These are phyloP conservation scores for Auricularia heimuer DNA, from an alignment of 768 basidiomycete genomes.

Conservation along the genomic window DNA sequence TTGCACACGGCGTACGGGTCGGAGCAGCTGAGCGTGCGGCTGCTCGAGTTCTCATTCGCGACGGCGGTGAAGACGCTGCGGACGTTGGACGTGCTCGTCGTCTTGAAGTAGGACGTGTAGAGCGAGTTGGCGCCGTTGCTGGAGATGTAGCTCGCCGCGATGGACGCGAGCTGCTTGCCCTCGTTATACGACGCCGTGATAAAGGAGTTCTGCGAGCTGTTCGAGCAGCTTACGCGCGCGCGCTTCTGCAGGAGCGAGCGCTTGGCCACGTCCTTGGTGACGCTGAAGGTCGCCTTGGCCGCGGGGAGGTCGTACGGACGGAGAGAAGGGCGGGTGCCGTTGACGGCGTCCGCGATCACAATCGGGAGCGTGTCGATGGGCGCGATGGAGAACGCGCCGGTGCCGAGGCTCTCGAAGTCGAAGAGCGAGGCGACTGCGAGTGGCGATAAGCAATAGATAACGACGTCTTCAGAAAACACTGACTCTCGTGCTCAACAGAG, in stretches of 20 bases:
- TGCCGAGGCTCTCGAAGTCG: slow-evolving; percentile 32
- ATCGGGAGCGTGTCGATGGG: slow-evolving; percentile 31
- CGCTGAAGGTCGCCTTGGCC: slow-evolving; percentile 23
- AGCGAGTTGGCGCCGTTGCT: slow-evolving; percentile 30
- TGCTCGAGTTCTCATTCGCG: slow-evolving; percentile 29
- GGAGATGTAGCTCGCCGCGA: slow-evolving; percentile 26
- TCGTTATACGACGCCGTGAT: slow-evolving; percentile 35
- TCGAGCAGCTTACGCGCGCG: slow-evolving; percentile 30
- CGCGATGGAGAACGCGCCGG: slow-evolving; percentile 31
- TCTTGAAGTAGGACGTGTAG: slow-evolving; percentile 31
- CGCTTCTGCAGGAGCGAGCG: slow-evolving; percentile 29
- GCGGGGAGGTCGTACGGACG: slow-evolving; percentile 20
- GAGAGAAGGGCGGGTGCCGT: background rate
- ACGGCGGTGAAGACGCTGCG: slow-evolving; percentile 29
- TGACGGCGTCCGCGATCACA: slow-evolving; percentile 13
- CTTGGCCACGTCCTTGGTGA: slow-evolving; percentile 26
- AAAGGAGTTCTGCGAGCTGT: slow-evolving; percentile 25
- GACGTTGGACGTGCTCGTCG: slow-evolving; percentile 26
- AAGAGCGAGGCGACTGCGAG: slow-evolving; percentile 30
- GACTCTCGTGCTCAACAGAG: slow-evolving; percentile 31
- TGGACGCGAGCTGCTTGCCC: slow-evolving; percentile 29
- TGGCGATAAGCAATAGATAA: background rate
- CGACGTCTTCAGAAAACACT: background rate
- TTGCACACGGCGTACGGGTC: slow-evolving; percentile 26
- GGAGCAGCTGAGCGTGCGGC: slow-evolving; percentile 34